Evolutionary conservation across 441 rosid species (phyloP), one percentile per base, ranked within the genome.

Genomic region (Viola pubescens): DNA sequence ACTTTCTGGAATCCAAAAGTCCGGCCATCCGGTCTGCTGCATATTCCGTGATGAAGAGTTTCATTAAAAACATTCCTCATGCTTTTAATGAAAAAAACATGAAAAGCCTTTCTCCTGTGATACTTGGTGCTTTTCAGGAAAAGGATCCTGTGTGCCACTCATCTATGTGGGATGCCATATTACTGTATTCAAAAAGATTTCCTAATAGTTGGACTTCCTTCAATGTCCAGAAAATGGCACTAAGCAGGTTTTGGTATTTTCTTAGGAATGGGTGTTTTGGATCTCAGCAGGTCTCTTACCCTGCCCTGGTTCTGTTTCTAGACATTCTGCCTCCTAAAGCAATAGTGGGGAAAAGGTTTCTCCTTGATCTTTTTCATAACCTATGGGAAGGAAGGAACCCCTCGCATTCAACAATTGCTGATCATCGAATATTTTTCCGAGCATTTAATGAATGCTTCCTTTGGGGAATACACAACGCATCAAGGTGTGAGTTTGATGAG

Each of bases 41-140:
- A n/a, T n/a, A n/a, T n/a, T n/a, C n/a, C n/a, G n/a, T n/a, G n/a
- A n/a, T n/a, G n/a, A n/a, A n/a, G n/a, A n/a, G n/a, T n/a, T n/a
- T n/a, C n/a, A n/a, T n/a, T n/a, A n/a, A n/a, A n/a, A n/a, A n/a
- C n/a, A n/a, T n/a, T n/a, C n/a, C n/a, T n/a, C n/a, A n/a, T n/a
- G n/a, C n/a, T n/a, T n/a, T n/a, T n/a, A n/a, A n/a, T n/a, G n/a
- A n/a, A n/a, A n/a, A n/a, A n/a, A n/a, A n/a, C n/a, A n/a, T n/a
- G n/a, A n/a, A n/a, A n/a, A n/a, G n/a, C n/a, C n/a, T n/a, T n/a
- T n/a, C n/a, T n/a, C n/a, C n/a, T n/a, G n/a, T n/a, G n/a, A 64
- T 92, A 56, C 94, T 92, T 65, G 97, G 97, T 69, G 81, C 82
- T 64, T 89, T 92, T 73, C 86, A 79, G 67, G 98, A 92, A 79